A percentile compares a stretch with the other conserved stretches of the same genome.
phyloP scores from a whole-genome alignment of 2,329 filamentous ascomycete genomes.

The Endocalyx cinctus region DNA sequence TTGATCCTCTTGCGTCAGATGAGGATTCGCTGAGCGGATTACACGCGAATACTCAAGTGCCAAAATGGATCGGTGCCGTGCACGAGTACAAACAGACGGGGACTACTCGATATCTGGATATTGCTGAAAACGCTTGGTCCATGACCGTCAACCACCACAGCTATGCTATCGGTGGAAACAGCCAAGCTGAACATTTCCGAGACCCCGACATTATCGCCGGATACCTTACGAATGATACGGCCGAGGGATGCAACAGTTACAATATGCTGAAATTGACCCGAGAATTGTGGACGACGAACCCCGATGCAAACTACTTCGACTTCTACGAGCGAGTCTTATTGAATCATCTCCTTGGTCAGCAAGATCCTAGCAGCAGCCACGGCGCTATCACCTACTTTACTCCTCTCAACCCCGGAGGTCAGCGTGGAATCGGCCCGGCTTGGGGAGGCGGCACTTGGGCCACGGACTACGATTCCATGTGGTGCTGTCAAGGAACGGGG shows the following conservation, averaged over 20 bases:
- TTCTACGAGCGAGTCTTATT: slow-evolving; percentile 47
- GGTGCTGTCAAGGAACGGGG: slow-evolving; percentile 50
- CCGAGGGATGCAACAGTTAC: slow-evolving; percentile 50
- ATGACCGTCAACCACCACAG: slow-evolving; percentile 41
- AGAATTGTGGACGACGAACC: slow-evolving; percentile 43
- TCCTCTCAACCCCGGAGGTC: slow-evolving; percentile 41
- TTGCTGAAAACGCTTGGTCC: slow-evolving; percentile 46
- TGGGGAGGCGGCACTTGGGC: slow-evolving; percentile 52
- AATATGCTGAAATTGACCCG: slow-evolving; percentile 54
- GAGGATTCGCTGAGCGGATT: slow-evolving; percentile 41
- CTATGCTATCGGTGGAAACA: slow-evolving; percentile 51
- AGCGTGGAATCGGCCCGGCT: slow-evolving; percentile 44
- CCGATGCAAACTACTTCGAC: slow-evolving; percentile 43
- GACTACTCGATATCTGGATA: slow-evolving; percentile 37
- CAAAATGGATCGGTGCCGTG: slow-evolving; percentile 49
- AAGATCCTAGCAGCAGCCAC: slow-evolving; percentile 38
- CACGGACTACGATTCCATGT: slow-evolving; percentile 48
- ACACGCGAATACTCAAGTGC: slow-evolving; percentile 50
- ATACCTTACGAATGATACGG: slow-evolving; percentile 41
- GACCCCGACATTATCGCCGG: slow-evolving; percentile 40
- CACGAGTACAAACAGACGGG: slow-evolving; percentile 46
- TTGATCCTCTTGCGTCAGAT: slow-evolving; percentile 41
- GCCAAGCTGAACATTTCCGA: slow-evolving; percentile 48
- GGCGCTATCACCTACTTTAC: slow-evolving; percentile 52
- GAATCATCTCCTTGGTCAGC: slow-evolving; percentile 47